Percentiles rank a stretch among this genome's conserved stretches.
Evolutionary conservation across 257 asterid species (phyloP).

Genomic region (Solanum paucissectum): DNA sequence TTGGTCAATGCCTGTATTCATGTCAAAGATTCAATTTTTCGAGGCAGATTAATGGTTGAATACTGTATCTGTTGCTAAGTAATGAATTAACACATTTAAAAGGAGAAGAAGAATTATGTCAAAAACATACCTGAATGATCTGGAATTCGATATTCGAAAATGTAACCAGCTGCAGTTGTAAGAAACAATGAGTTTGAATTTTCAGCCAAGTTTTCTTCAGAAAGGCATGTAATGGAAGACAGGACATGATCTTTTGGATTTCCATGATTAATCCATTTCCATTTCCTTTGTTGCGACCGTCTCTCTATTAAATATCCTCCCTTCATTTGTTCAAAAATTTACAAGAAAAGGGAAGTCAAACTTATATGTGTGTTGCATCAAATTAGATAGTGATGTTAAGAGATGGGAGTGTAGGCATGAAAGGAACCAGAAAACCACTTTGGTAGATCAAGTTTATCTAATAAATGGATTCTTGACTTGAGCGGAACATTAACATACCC

Average conservation of each 20-base stretch:
- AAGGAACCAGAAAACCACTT: background rate
- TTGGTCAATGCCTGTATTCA: conserved; percentile 27
- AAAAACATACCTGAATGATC: conserved; percentile 28
- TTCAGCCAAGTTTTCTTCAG: conserved; percentile 26
- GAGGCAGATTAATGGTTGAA: background rate
- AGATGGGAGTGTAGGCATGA: background rate
- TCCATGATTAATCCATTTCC: conserved; percentile 85
- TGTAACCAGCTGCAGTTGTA: conserved; percentile 52
- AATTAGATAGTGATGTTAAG: background rate
- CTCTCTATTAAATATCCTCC: conserved; percentile 64
- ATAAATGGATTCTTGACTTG: background rate
- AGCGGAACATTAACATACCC: background rate
- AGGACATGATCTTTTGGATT: conserved; percentile 50
- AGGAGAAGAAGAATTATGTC: background rate
- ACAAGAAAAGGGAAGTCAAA: background rate
- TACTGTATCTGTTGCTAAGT: background rate
- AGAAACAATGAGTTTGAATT: conserved; percentile 30
- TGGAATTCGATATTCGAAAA: conserved; percentile 54
- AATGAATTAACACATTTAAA: background rate
- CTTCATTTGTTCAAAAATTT: conserved; percentile 11
- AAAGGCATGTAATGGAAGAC: conserved; percentile 57
- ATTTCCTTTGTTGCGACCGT: conserved; percentile 53
- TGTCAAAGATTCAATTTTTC: background rate
- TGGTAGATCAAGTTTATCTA: background rate
- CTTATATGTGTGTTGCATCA: background rate